Evolutionary conservation across 2,329 filamentous ascomycete species (phyloP), one percentile per base, ranked within the genome.

Genomic region (Penicillium sp.): DNA sequence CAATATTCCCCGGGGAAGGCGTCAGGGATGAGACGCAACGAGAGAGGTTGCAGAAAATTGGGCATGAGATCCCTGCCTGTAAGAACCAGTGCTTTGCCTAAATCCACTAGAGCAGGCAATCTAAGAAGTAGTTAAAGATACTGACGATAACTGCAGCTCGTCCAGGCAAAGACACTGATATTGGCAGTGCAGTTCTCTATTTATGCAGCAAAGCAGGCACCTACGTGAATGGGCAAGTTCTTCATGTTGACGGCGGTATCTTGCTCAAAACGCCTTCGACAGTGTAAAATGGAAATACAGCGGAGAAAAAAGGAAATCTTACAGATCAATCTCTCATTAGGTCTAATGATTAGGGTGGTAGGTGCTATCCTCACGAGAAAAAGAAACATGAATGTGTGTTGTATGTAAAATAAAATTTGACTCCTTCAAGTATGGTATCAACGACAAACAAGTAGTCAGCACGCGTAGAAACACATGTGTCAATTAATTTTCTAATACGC

Each of bases 131-230:
- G 18, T 11, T 20, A 5, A 24, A 24, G 14, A 40, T 24, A 6
- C 47, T 50, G 38, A 50, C 38, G 28, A 4, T 14, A 46, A 24
- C 40, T 35, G 9, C 35, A 66, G 66, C 61, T 23, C 62, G 65
- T 28, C 81, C 81, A 0, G 83, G 83, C 0, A 79, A 81, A 24
- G 83, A 85, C 60, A 68, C 78, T 30, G 83, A 85, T 64, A 85
- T 85, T 77, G 82, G 80, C 0, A 76, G 77, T 43, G 80, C 79
- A 0, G 75, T 85, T 3, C 66, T 86, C 24, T 85, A 81, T 59
- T 71, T 76, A 18, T 79, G 77, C 26, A 63, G 64, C 51, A 61
- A 58, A 18, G n/a, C 70, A 64, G 30, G 79, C 73, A 62, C 77
- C 62, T 81, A 80, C 60, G 65, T 80, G 12, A 81, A 81, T 58